These are phyloP conservation scores for Rhodotorula toruloides DNA, from an alignment of 768 basidiomycete genomes.

Conservation along the genomic window DNA sequence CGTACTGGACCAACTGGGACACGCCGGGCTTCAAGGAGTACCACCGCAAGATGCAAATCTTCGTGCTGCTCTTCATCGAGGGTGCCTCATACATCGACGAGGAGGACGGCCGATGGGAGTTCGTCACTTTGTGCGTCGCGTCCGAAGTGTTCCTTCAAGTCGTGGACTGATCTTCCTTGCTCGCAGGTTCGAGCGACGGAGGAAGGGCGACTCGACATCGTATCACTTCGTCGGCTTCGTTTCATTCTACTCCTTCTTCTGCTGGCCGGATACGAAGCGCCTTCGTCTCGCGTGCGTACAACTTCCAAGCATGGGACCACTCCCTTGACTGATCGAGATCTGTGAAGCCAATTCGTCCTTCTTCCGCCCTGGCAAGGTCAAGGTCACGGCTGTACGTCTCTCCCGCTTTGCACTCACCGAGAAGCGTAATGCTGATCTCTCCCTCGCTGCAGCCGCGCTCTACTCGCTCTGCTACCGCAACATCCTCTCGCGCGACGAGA, in stretches of 20 bases:
- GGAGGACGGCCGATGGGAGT: slow-evolving; percentile 91
- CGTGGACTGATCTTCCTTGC: background rate
- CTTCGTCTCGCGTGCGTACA: slow-evolving; percentile 69
- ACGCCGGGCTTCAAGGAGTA: slow-evolving; percentile 86
- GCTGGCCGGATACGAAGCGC: slow-evolving; percentile 84
- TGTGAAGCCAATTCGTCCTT: slow-evolving; percentile 87
- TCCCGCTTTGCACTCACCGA: slow-evolving; percentile 12
- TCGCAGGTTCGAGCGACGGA: slow-evolving; percentile 75
- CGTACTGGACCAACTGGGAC: slow-evolving; percentile 82
- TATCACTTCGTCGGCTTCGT: slow-evolving; percentile 96
- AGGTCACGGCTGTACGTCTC: slow-evolving; percentile 77
- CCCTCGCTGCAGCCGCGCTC: slow-evolving; percentile 73
- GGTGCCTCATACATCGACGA: slow-evolving; percentile 92
- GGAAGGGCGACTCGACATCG: slow-evolving; percentile 54
- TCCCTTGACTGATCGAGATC: background rate
- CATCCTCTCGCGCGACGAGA: slow-evolving; percentile 59
- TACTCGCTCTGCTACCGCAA: slow-evolving; percentile 80
- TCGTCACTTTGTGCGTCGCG: slow-evolving; percentile 67
- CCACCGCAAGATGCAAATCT: slow-evolving; percentile 86
- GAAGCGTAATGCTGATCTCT: no score
- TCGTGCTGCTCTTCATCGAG: slow-evolving; percentile 90
- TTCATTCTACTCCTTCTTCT: slow-evolving; percentile 90
- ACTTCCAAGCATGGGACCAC: background rate
- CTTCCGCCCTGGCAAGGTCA: slow-evolving; percentile 80
- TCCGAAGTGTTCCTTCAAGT: background rate